Base-by-base conservation (phyloP, 768 basidiomycete species). In the Tulasnella sp. region DNA sequence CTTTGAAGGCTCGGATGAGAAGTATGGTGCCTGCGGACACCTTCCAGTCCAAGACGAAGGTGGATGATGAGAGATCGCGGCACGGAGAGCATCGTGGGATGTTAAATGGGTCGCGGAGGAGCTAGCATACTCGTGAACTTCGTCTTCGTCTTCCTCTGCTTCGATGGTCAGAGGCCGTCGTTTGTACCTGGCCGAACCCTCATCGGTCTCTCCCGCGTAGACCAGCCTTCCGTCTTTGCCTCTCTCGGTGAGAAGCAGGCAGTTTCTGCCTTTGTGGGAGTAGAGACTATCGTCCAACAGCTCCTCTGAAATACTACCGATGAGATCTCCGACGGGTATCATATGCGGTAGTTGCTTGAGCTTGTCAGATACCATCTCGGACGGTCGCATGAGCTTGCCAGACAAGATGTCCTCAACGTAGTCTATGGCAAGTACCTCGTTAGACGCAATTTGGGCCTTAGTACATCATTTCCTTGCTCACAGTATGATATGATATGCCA, bases 401-500 rank as follows among this genome's bases (percentile, higher is more conserved):
- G 46, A 51, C 6, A 74, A 26, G 73, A 74, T 35, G 51, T 74
- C 73, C 73, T 74, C 26, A n/a, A 55, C 5, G 13, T 74, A 74
- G 44, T 74, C 73, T 74, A 23, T 18, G 11, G 29, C 61, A 6
- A 32, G 15, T 0, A 5, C 13, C 32, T 35, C 32, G 9, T 67
- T 29, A 67, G 46, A 48, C 16, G 32, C 15, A 44, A 16, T 0
- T 44, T 16, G 16, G 44, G 15, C 11, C 4, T 18, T 10, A 4
- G 11, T 15, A 44, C 16, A 3, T 13, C 15, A 44, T 18, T 13
- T 13, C 1, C 1, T 2, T 2, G 15, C 73, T 44, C 51, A 74
- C 73, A 74, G 26, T 74, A 74, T 18, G 44, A 48, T 44, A 42
- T 26, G 7, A 74, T 51, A 23, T 74, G 73, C 73, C 73, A 74